Conservation (phyloP, 1,284 basidiomycete species). For the Cerioporus squamosus region DNA sequence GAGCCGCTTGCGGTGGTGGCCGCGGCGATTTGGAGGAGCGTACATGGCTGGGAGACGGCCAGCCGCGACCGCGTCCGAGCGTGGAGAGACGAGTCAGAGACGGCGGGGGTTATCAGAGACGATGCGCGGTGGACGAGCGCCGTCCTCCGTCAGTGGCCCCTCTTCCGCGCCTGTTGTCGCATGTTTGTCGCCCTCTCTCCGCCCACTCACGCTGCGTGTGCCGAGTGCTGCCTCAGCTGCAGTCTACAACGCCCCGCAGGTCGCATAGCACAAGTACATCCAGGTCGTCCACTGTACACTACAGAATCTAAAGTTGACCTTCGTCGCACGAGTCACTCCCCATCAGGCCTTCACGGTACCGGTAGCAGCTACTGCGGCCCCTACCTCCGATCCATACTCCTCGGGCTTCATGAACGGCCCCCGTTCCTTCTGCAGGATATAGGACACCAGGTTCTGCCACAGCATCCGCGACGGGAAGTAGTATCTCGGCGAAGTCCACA, state of each 20-base stretch:
- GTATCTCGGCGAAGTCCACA: slow-evolving; percentile 73
- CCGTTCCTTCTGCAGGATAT: slow-evolving; percentile 27
- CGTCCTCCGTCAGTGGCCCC: slow-evolving; percentile 2
- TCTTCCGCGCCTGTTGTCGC: slow-evolving; percentile 7
- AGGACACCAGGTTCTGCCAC: slow-evolving; percentile 6
- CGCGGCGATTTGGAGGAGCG: slow-evolving; percentile 27
- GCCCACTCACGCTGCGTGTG: too few species aligned
- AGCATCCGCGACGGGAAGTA: slow-evolving; percentile 53
- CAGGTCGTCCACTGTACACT: too few species aligned
- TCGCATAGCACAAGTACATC: too few species aligned
- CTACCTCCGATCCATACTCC: slow-evolving; percentile 3
- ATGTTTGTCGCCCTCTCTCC: slow-evolving; percentile 7
- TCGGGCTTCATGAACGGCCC: slow-evolving; percentile 30
- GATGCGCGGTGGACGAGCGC: neutral
- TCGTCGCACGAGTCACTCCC: too few species aligned
- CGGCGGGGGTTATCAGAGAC: neutral
- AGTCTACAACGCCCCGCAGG: too few species aligned
- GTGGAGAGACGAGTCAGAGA: slow-evolving; percentile 1
- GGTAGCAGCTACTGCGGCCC: slow-evolving; percentile 8
- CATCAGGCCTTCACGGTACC: too few species aligned
- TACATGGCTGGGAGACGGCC: slow-evolving; percentile 12
- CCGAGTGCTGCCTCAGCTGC: too few species aligned
- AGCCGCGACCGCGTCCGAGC: slow-evolving; percentile 17
- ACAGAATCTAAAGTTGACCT: too few species aligned
- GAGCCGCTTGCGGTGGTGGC: slow-evolving; percentile 54